Conservation (phyloP, 2,329 filamentous ascomycete genomes). For the Scolecobasidium constrictum region DNA sequence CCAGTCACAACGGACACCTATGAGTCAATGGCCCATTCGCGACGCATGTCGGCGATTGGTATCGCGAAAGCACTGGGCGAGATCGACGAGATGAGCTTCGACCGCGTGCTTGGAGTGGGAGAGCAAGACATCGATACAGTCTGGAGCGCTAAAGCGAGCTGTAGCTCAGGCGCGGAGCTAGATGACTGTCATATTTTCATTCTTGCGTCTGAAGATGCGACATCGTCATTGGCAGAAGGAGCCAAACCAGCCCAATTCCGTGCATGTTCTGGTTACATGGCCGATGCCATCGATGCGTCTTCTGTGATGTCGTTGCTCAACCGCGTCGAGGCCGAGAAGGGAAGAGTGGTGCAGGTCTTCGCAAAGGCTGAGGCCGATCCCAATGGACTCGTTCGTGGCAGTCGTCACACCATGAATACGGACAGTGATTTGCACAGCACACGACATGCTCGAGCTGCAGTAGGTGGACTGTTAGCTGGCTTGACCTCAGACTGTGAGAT, state of each 20-base stretch:
- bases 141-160: constrained; percentile 3
- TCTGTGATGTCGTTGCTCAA: not conserved
- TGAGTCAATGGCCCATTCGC: not conserved
- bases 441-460: constrained; percentile 1
- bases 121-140: no score
- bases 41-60: not conserved
- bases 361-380: not conserved
- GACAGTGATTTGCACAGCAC: constrained; percentile 2
- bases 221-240: not conserved
- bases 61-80: not conserved
- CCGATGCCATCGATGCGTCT: not conserved
- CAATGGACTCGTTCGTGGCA: not conserved
- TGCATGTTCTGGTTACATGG: not conserved
- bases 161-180: not conserved
- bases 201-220: not conserved
- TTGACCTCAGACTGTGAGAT: not conserved
- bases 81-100: not conserved
- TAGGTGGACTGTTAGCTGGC: not conserved
- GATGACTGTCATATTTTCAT: constrained; percentile 1
- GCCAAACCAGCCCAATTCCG: no score
- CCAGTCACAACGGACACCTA: not conserved
- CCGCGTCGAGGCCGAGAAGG: not conserved
- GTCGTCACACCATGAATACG: not conserved
- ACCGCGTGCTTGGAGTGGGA: not conserved
- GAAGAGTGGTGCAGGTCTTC: not conserved